Conservation (phyloP, 1,284 basidiomycete species). For the Gastroboletus turbinatus region DNA sequence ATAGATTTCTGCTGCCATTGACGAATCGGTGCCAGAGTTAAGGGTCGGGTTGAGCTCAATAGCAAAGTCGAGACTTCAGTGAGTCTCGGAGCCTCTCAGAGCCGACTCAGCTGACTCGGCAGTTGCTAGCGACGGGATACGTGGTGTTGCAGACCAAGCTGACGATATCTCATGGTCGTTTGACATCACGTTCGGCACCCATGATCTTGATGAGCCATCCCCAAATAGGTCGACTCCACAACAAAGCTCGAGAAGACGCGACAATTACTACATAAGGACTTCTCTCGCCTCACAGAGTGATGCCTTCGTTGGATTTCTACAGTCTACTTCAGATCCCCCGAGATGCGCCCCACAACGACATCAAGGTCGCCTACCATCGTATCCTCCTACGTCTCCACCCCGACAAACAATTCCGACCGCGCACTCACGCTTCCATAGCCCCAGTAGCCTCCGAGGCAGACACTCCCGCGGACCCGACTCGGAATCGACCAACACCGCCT, state of each 20-base stretch:
- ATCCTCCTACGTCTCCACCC: constrained; percentile 65
- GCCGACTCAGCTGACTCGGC: too few relatives aligned
- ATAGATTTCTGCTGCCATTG: background rate
- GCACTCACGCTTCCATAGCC: background rate
- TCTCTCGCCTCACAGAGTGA: too few relatives aligned
- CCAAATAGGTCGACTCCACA: too few relatives aligned
- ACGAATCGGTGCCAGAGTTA: too few relatives aligned
- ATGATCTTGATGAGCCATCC: too few relatives aligned
- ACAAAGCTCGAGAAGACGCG: too few relatives aligned
- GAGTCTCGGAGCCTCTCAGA: too few relatives aligned
- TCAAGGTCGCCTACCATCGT: constrained; percentile 72
- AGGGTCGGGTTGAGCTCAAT: too few relatives aligned
- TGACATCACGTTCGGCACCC: too few relatives aligned
- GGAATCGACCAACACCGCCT: background rate
- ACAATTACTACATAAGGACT: too few relatives aligned
- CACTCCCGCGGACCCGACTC: background rate
- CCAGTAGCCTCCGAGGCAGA: background rate
- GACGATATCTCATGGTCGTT: background rate
- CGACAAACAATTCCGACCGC: constrained; percentile 50
- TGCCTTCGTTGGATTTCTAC: constrained; percentile 46
- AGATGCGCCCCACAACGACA: constrained; percentile 45
- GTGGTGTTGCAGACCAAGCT: constrained; percentile 4
- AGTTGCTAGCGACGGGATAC: background rate
- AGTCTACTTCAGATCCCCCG: constrained; percentile 42
- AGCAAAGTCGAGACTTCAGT: background rate